Conservation (phyloP, 495 filamentous ascomycete genomes). For the Daldinia loculata region DNA sequence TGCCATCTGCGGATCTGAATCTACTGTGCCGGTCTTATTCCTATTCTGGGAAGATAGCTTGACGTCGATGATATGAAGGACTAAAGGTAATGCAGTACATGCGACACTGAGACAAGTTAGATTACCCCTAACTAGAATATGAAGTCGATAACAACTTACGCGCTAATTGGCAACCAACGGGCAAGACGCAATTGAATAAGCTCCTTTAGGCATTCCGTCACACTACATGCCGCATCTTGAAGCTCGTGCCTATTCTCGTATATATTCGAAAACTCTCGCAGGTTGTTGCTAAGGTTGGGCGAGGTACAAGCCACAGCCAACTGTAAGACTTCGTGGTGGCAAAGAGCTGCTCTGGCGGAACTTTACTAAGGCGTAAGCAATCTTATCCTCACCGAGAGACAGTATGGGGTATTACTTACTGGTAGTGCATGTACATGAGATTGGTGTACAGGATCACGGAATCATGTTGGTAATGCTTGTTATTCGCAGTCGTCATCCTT, state of each 20-base stretch:
- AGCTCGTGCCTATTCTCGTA: conserved; percentile 49
- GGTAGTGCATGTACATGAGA: conserved; percentile 61
- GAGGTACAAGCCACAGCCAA: conserved; percentile 42
- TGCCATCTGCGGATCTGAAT: conserved; percentile 33
- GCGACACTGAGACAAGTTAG: conserved; percentile 38
- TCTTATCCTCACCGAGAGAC: background rate
- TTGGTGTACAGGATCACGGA: conserved; percentile 53
- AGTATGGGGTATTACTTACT: conserved; percentile 45
- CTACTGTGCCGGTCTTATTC: conserved; percentile 15
- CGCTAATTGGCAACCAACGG: conserved; percentile 47
- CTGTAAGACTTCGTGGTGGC: conserved; percentile 48
- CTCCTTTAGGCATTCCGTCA: conserved; percentile 49
- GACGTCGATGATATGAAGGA: conserved; percentile 49
- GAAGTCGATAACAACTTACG: conserved; percentile 37
- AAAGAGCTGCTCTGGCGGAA: conserved; percentile 46
- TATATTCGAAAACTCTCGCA: conserved; percentile 43
- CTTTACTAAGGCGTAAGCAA: conserved; percentile 31
- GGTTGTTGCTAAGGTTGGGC: conserved; percentile 33
- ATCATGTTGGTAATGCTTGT: conserved; percentile 44
- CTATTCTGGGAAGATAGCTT: conserved; percentile 46
- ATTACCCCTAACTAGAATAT: background rate
- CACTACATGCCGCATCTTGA: conserved; percentile 46
- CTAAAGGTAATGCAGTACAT: conserved; percentile 47
- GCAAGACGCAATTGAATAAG: conserved; percentile 45
- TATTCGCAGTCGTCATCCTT: conserved; percentile 31